Evolutionary conservation across 2,329 filamentous ascomycete genomes (phyloP).

Genomic region (Chaetomium sp.): DNA sequence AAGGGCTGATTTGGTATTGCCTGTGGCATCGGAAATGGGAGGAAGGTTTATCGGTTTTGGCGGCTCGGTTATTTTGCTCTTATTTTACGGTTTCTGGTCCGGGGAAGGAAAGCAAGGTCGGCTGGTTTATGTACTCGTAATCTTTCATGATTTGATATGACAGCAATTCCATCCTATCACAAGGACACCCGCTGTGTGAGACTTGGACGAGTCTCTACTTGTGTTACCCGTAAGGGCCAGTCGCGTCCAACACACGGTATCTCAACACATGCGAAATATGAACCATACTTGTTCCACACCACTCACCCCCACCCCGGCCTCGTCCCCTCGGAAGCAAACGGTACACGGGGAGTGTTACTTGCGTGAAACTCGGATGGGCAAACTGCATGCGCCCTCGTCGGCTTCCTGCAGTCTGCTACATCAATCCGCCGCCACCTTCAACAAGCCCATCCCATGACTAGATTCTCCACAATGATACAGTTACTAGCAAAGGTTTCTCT

Average conservation of each 20-base stretch:
- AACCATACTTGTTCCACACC: not conserved
- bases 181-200: not conserved
- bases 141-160: not conserved
- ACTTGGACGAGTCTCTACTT: not conserved
- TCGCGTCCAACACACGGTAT: not conserved
- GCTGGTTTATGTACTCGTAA: not conserved
- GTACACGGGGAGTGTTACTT: not conserved
- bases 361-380: not conserved
- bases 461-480: not conserved
- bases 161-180: not conserved
- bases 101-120: not conserved
- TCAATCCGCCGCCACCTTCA: not conserved
- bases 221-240: not conserved
- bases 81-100: not conserved
- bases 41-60: not conserved
- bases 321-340: not conserved
- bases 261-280: not conserved
- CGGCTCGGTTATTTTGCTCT: not conserved
- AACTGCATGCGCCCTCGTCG: not conserved
- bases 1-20: not conserved
- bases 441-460: not conserved
- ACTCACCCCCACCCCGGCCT: not conserved
- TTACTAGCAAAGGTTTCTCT: not conserved
- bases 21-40: not conserved
- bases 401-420: not conserved